Evolutionary conservation across 2,329 filamentous ascomycete species (phyloP).

Genomic region (Cercospora zeae-maydis): DNA sequence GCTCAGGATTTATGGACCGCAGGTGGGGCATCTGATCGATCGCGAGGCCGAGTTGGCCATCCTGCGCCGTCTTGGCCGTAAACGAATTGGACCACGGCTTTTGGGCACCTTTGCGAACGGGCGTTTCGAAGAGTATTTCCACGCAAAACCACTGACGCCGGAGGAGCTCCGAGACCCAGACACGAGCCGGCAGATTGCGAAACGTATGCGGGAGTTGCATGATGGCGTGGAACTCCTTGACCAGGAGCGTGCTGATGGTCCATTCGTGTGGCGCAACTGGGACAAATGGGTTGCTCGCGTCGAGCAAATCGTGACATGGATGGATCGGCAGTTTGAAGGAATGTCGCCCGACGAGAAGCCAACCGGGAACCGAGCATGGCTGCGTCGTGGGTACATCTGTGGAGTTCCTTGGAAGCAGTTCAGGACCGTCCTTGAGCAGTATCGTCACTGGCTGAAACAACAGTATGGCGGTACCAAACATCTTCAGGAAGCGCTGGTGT

Average conservation of each 20-base stretch:
- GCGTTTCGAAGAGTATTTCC: conserved; percentile 90
- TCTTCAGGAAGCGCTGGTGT: conserved; percentile 74
- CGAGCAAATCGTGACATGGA: conserved; percentile 56
- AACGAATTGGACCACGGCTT: conserved; percentile 87
- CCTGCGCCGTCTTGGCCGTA: conserved; percentile 76
- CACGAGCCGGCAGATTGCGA: conserved; percentile 88
- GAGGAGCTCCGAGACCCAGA: conserved; percentile 73
- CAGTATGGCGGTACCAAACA: conserved; percentile 65
- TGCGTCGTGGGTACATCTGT: conserved; percentile 71
- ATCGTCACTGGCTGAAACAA: conserved; percentile 68
- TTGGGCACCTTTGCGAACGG: conserved; percentile 92
- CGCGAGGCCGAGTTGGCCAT: conserved; percentile 85
- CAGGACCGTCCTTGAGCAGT: conserved; percentile 68
- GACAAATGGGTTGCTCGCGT: conserved; percentile 79
- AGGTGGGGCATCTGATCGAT: conserved; percentile 94
- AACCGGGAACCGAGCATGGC: conserved; percentile 56
- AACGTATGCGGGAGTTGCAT: conserved; percentile 94
- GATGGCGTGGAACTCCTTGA: conserved; percentile 84
- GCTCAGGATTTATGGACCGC: conserved; percentile 87
- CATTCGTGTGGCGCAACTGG: conserved; percentile 89
- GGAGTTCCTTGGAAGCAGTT: conserved; percentile 81
- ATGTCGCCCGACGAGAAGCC: conserved; percentile 43
- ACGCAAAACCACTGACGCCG: conserved; percentile 75
- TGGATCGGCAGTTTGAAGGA: conserved; percentile 57
- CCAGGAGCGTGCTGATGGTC: conserved; percentile 71